phyloP scores from a whole-genome alignment of 2,329 filamentous ascomycete genomes.

The Talaromyces sp. region DNA sequence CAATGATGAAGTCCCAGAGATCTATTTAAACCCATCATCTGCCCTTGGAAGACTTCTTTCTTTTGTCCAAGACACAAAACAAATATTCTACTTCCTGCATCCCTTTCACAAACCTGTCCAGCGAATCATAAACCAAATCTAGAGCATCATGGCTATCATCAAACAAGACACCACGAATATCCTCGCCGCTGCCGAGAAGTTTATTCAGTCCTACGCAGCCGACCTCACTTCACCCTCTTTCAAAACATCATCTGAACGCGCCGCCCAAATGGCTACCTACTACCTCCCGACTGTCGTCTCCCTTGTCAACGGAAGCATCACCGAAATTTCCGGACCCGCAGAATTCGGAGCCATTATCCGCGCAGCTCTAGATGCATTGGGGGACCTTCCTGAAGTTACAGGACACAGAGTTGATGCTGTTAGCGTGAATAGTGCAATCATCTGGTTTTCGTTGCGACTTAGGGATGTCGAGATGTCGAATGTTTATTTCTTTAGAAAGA shows the following conservation, averaged over 20 bases:
- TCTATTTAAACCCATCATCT: background rate
- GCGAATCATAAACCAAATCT: background rate
- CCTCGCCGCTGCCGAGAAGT: background rate
- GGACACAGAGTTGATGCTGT: background rate
- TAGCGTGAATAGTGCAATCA: background rate
- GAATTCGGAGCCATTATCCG: background rate
- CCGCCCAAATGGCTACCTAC: background rate
- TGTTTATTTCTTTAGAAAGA: background rate
- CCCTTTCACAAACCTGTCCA: background rate
- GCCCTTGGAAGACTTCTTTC: background rate
- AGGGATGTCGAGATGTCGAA: background rate
- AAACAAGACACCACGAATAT: background rate
- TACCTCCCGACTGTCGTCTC: background rate
- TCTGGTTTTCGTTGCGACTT: background rate
- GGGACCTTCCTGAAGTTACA: background rate
- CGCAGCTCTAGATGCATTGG: background rate
- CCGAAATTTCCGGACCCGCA: background rate
- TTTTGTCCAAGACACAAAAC: background rate
- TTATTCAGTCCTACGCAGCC: background rate
- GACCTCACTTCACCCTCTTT: background rate
- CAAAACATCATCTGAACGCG: background rate
- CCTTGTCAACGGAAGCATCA: background rate
- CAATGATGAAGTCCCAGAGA: too few relatives aligned
- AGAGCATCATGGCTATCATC: background rate
- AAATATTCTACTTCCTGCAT: background rate